A percentile compares a stretch with the other conserved stretches of the same genome.
Evolutionary conservation across 345 rosid species (phyloP).

Genomic region (Bruguiera gymnorhiza): DNA sequence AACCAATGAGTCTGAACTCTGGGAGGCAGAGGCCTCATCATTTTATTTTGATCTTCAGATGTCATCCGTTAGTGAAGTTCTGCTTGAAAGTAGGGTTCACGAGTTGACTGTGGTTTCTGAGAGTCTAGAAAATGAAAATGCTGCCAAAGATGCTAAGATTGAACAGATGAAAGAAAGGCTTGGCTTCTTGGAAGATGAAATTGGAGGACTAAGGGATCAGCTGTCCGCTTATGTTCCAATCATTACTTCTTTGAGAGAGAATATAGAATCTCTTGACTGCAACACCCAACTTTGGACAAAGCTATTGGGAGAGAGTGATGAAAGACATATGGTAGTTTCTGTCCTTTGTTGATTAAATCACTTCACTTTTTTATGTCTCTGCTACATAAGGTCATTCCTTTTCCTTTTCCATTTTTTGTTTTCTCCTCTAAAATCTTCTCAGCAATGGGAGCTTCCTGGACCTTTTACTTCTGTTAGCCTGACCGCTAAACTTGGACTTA

Average conservation of each 20-base stretch:
- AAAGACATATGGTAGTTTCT: slow-evolving; percentile 33
- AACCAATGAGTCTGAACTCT: slow-evolving; percentile 71
- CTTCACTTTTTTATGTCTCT: neutral
- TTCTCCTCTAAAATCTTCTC: neutral
- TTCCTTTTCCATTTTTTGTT: neutral
- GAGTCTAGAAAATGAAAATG: slow-evolving; percentile 23
- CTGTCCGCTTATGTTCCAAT: slow-evolving; percentile 30
- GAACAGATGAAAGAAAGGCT: slow-evolving; percentile 22
- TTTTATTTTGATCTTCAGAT: slow-evolving; percentile 84
- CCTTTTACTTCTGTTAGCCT: neutral
- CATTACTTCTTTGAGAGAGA: slow-evolving; percentile 19
- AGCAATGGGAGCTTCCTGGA: neutral
- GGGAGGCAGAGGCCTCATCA: slow-evolving; percentile 89
- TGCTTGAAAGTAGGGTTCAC: slow-evolving; percentile 44
- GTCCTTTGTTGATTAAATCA: slow-evolving; percentile 9
- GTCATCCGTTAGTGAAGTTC: slow-evolving; percentile 62
- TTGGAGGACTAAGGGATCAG: slow-evolving; percentile 25
- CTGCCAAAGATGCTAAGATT: slow-evolving; percentile 21
- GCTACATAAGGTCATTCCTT: neutral
- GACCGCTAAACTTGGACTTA: neutral
- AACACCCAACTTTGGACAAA: slow-evolving; percentile 35
- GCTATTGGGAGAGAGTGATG: slow-evolving; percentile 10
- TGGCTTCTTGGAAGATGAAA: slow-evolving; percentile 22
- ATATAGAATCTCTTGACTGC: slow-evolving; percentile 23
- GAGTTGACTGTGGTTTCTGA: slow-evolving; percentile 27